phyloP scores from a whole-genome alignment of 2,329 filamentous ascomycete genomes.

The Curvularia verruculosa region DNA sequence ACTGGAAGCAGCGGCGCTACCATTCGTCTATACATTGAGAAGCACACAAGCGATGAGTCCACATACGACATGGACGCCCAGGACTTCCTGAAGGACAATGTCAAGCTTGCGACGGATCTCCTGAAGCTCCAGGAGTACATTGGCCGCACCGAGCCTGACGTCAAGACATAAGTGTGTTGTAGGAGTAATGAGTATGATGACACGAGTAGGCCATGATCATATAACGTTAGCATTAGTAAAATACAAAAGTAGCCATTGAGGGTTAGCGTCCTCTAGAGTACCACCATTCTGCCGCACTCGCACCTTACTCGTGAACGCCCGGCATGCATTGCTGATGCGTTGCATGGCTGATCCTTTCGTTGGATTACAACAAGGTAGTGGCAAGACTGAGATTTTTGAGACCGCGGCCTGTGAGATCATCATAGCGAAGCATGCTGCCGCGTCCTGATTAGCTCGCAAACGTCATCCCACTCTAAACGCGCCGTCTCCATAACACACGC shows the following conservation, averaged over 20 bases:
- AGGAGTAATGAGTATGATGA: constrained; percentile 12
- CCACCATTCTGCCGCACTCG: neutral
- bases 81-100: constrained; percentile 89
- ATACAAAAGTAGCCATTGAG: neutral
- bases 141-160: constrained; percentile 90
- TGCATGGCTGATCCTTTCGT: neutral
- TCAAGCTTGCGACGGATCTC: constrained; percentile 81
- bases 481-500: constrained; percentile 22
- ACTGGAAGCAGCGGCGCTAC: constrained; percentile 95
- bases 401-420: constrained; percentile 1
- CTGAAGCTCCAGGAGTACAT: constrained; percentile 94
- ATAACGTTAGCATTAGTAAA: constrained; percentile 6
- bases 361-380: neutral
- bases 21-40: constrained; percentile 96
- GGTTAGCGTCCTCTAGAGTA: neutral
- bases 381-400: neutral
- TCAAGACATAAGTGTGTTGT: constrained; percentile 75
- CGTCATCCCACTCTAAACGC: constrained; percentile 24
- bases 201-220: constrained; percentile 4
- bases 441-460: constrained; percentile 25
- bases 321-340: neutral
- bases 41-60: constrained; percentile 81
- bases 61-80: constrained; percentile 85
- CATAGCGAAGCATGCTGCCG: constrained; percentile 15
- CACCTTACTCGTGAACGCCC: neutral